Conservation (phyloP, 2,329 filamentous ascomycete species). For the Cladosporium sp. region DNA sequence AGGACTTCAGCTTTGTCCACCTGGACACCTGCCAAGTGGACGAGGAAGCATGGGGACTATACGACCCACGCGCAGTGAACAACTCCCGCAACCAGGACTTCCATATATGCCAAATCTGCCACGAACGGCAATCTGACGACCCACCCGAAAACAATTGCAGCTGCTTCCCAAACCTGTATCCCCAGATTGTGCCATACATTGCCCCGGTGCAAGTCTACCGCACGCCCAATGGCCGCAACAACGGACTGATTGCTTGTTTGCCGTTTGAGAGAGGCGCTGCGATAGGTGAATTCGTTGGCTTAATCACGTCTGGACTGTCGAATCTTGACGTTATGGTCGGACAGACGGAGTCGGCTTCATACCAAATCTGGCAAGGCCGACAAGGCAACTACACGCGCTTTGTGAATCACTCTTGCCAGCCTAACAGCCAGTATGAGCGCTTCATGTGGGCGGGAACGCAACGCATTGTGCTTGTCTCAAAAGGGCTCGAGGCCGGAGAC, state of each 20-base stretch:
- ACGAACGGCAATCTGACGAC: slow-evolving; percentile 53
- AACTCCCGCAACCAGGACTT: slow-evolving; percentile 30
- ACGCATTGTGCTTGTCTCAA: slow-evolving; percentile 56
- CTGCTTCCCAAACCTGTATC: slow-evolving; percentile 57
- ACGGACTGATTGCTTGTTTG: slow-evolving; percentile 51
- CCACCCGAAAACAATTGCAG: slow-evolving; percentile 51
- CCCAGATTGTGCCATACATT: slow-evolving; percentile 42
- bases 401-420: slow-evolving; percentile 59
- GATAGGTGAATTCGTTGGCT: slow-evolving; percentile 58
- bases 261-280: slow-evolving; percentile 54
- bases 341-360: slow-evolving; percentile 46
- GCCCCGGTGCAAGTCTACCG: slow-evolving; percentile 55
- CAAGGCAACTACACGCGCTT: slow-evolving; percentile 61
- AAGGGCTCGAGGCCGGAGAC: slow-evolving; percentile 53
- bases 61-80: slow-evolving; percentile 51
- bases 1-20: slow-evolving; percentile 50
- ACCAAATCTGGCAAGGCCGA: slow-evolving; percentile 60
- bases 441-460: slow-evolving; percentile 60
- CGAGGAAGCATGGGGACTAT: slow-evolving; percentile 48
- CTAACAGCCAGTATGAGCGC: slow-evolving; percentile 58
- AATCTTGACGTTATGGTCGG: slow-evolving; percentile 56
- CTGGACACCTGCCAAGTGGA: slow-evolving; percentile 54
- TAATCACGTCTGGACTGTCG: slow-evolving; percentile 54
- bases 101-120: slow-evolving; percentile 48
- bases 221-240: slow-evolving; percentile 55